Base-by-base conservation (phyloP, 2,329 filamentous ascomycete species). In the Aspergillus pseudotamarii region DNA sequence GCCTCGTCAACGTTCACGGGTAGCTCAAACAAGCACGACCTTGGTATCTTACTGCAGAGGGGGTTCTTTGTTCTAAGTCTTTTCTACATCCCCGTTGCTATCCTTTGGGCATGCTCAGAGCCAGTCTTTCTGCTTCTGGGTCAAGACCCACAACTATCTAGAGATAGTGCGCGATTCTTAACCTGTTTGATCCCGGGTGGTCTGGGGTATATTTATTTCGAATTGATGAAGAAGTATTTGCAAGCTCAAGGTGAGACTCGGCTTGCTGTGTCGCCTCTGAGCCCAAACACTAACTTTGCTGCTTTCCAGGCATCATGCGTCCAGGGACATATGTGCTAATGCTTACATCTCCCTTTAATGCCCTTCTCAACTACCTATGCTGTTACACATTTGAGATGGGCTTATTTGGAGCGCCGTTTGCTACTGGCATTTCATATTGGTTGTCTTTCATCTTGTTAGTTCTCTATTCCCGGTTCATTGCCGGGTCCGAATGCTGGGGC, bases 341-440 rank as follows among this genome's bases (percentile, higher is more conserved):
- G 41, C 84, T 89, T 60, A 88, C 85, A 2, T 88, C 86, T 0
- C 86, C 86, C 0, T 72, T 88, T 62, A 88, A 86, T 68, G 86
- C 84, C 9, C 80, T 77, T 3, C 75, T 89, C 34, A 88, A 88
- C 66, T 88, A 84, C 66, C 77, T 94, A 32, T 91, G 95, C 76
- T 87, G 94, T 67, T 89, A 96, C 73, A 88, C 83, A 0, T 83
- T 93, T 61, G 80, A 84, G 0, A 79, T 94, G 41, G 92, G 91
- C 1, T 84, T 96, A 0, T 84, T 94, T 48, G 93, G 92, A 10
- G 93, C 92, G 0, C 92, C 93, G 0, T 76, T 96, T 9, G 93
- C 93, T 3, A 95, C 92, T 0, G 91, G 92, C 1, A 88, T 96
- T 60, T 90, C 90, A 1, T 96, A 96, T 81, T 96, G 93, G 93